Base-by-base conservation (phyloP, 805 yeast species). In the Candida ficus region DNA sequence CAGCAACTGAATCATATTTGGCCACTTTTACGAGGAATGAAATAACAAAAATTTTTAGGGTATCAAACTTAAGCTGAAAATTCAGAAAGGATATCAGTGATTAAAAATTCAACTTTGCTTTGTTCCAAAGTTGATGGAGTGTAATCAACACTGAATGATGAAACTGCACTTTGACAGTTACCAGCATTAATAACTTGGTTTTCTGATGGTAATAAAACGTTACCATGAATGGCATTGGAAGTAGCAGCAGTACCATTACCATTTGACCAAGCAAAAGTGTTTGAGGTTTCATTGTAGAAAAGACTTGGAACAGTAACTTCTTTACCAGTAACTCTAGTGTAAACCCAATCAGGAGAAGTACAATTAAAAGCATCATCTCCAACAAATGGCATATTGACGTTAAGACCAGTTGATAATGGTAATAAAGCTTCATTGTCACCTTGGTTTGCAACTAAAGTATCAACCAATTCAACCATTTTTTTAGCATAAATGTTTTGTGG, bases 331-430 rank as follows among this genome's bases (percentile, higher is more conserved):
- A 73, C 44, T 60, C 80, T 69, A 13, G 78, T 56, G 48, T 57
- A 64, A 29, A 63, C 66, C 52, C 58, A 74, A 21, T 61, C 53
- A 38, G 78, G 76, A 41, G 61, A 60, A 20, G 48, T 43, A 60
- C 80, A 76, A 4, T 45, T 43, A 11, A 58, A 39, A 7, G 64
- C 41, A 44, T 69, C 71, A 36, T 66, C 47, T 21, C 72, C 71
- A 21, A 73, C 78, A 12, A 39, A 36, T 37, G 79, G 78, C 52
- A 65, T 61, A 58, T 74, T 73, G 41, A 73, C 76, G 52, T 68
- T 71, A 41, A 73, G 44, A 49, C 76, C 78, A 38, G 60, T 63
- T 32, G 67, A 66, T 30, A 59, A 41, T 37, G 78, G 78, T 43
- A 74, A 60, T 21, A 62, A 53, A 45, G 63, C 57, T 26, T 45